Conservation (phyloP, 208 protist genomes). For the Crithidia acanthocephali region DNA sequence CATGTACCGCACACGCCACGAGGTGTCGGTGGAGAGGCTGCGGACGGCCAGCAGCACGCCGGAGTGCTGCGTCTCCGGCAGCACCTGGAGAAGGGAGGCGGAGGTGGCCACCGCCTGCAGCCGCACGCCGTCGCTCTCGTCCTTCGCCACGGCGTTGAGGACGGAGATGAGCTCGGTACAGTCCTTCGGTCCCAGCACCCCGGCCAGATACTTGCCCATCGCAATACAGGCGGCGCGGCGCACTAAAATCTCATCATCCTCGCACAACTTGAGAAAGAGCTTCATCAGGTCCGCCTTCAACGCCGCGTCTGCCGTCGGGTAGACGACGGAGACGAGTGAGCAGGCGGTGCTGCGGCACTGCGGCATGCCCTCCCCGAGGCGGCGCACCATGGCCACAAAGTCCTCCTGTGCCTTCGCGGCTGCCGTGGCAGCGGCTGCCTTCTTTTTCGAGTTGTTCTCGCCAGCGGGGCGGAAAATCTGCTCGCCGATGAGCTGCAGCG, state of each 20-base stretch:
- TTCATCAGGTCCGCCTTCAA: constrained; percentile 68
- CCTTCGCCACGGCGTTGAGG: constrained; percentile 89
- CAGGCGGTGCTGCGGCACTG: constrained; percentile 95
- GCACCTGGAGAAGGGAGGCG: constrained; percentile 83
- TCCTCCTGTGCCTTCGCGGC: constrained; percentile 66
- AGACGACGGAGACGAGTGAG: constrained; percentile 93
- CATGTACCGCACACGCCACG: constrained; percentile 99
- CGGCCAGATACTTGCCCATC: constrained; percentile 85
- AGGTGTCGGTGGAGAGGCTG: constrained; percentile 87
- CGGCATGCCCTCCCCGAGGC: constrained; percentile 93
- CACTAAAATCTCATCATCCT: constrained; percentile 98
- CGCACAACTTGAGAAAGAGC: constrained; percentile 87
- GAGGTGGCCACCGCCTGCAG: constrained; percentile 95
- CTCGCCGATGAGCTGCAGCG: constrained; percentile 74
- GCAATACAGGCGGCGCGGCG: constrained; percentile 93
- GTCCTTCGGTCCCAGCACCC: constrained; percentile 58
- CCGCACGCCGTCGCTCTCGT: constrained; percentile 97
- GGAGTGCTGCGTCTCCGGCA: constrained; percentile 82
- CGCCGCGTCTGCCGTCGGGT: constrained; percentile 59
- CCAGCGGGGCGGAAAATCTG: constrained; percentile 60
- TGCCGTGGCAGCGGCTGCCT: neutral
- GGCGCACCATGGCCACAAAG: constrained; percentile 89
- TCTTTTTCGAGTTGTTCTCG: constrained; percentile 11
- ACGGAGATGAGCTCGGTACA: constrained; percentile 91
- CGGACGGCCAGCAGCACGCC: constrained; percentile 86